Base-by-base conservation (phyloP, 257 asterid species). In the Anisodus acutangulus region DNA sequence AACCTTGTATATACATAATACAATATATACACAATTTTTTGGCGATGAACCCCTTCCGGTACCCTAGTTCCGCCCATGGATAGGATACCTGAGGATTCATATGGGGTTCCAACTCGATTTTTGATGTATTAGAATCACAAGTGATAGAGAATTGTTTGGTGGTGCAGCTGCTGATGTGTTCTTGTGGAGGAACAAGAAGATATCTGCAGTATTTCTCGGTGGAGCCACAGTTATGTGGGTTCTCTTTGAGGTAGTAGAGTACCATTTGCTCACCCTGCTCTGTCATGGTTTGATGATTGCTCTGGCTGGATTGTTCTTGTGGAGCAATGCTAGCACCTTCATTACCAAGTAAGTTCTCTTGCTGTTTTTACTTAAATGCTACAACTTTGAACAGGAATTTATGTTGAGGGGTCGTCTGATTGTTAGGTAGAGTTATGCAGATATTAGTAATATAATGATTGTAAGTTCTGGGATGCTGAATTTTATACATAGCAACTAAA, bases 111-210 rank as follows among this genome's bases (percentile, higher is more conserved):
- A 8, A 53, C 45, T 35, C 3, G 62, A 8, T 63, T 31, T 31
- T 31, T 22, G 22, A 4, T 45, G 12, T 84, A 4, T 11, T 41
- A 41, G 31, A 26, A 62, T 45, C 2, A 13, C 79, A 82, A 79
- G 83, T 78, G 2, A 81, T 80, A 31, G 0, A 31, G 35, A 31
- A 31, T 31, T 31, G 17, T 63, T 87, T 79, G 10, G 59, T 39
- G 84, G 39, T 84, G 88, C 91, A 97, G 99, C 88, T 79, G 99
- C 99, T 74, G 97, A 97, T 90, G 87, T 95, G 87, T 86, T 97
- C 22, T 88, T 97, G 80, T 97, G 98, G 99, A 93, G 89, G 91
- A 87, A 97, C 90, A 92, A 91, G 95, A 95, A 97, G 87, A 90
- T 90, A 45, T 95, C 99, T 6, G 99, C 88, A 0, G 95, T 90